Conservation (phyloP, 352 stramenopile genomes). For the Pythium diclinum region DNA sequence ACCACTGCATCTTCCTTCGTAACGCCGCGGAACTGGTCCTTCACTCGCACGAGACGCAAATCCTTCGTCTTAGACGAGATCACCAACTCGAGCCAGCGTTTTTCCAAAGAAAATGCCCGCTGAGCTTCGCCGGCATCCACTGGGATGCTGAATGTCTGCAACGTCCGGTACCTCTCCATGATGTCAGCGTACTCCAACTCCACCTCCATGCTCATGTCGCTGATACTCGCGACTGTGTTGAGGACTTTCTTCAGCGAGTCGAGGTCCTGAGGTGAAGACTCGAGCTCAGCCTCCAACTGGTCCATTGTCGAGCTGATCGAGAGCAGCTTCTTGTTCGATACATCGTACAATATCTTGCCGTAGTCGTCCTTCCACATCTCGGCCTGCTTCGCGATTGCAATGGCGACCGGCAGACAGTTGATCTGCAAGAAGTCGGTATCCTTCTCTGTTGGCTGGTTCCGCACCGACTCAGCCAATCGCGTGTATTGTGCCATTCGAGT, state of each 20-base stretch:
- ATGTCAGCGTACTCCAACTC: slow-evolving; percentile 93
- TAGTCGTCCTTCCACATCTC: slow-evolving; percentile 95
- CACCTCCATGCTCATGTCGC: slow-evolving; percentile 90
- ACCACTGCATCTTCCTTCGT: slow-evolving; percentile 89
- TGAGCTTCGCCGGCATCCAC: slow-evolving; percentile 63
- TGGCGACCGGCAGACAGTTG: slow-evolving; percentile 87
- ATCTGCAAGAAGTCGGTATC: slow-evolving; percentile 95
- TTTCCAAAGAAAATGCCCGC: slow-evolving; percentile 76
- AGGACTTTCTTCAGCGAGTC: slow-evolving; percentile 94
- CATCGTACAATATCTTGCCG: slow-evolving; percentile 87
- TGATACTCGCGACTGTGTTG: slow-evolving; percentile 88
- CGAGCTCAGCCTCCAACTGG: slow-evolving; percentile 76
- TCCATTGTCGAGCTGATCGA: slow-evolving; percentile 72
- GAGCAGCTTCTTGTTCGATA: slow-evolving; percentile 84
- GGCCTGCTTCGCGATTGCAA: slow-evolving; percentile 89
- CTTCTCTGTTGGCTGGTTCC: slow-evolving; percentile 88
- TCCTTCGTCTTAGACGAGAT: slow-evolving; percentile 91
- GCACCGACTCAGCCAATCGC: slow-evolving; percentile 84
- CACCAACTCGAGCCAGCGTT: slow-evolving; percentile 81
- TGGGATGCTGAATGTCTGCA: slow-evolving; percentile 81
- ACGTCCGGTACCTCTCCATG: slow-evolving; percentile 89
- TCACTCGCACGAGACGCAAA: slow-evolving; percentile 90
- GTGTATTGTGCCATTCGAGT: slow-evolving; percentile 90
- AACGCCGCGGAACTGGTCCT: slow-evolving; percentile 93
- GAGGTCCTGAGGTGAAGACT: slow-evolving; percentile 79